These are phyloP conservation scores for Trichoderma atroviride DNA, from an alignment of 2,329 filamentous ascomycete species.

Conservation along the genomic window DNA sequence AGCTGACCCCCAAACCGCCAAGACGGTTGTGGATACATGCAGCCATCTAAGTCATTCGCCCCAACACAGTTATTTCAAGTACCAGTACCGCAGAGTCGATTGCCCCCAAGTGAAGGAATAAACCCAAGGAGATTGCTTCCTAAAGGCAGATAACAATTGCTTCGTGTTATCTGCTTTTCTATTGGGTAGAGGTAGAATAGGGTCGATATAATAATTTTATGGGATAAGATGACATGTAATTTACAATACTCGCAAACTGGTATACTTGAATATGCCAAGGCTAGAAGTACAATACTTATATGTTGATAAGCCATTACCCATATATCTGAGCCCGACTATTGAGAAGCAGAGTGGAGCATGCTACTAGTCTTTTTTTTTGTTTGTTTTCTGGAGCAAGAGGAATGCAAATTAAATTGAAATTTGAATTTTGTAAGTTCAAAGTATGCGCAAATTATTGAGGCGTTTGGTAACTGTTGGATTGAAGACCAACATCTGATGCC, in stretches of 20 bases:
- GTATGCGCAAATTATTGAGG: neutral
- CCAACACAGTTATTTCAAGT: neutral
- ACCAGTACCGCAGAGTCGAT: neutral
- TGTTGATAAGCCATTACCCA: neutral
- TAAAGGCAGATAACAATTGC: no score
- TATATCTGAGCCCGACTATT: neutral
- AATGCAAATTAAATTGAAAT: rapidly evolving
- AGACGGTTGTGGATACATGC: neutral
- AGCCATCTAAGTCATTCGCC: neutral
- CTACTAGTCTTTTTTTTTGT: neutral
- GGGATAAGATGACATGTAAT: neutral
- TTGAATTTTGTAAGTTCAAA: no score
- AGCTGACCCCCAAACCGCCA: neutral
- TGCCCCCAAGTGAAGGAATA: neutral
- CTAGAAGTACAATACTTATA: neutral
- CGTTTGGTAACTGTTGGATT: neutral
- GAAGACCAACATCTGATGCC: neutral
- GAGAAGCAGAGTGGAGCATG: neutral
- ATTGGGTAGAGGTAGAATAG: neutral
- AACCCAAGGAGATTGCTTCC: neutral
- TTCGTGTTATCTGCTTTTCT: neutral
- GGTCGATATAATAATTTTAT: neutral
- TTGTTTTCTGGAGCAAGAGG: no score
- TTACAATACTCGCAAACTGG: no score
- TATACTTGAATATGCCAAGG: neutral